phyloP scores from a whole-genome alignment of 805 yeast species.

The Sugiyamaella mastotermitis region DNA sequence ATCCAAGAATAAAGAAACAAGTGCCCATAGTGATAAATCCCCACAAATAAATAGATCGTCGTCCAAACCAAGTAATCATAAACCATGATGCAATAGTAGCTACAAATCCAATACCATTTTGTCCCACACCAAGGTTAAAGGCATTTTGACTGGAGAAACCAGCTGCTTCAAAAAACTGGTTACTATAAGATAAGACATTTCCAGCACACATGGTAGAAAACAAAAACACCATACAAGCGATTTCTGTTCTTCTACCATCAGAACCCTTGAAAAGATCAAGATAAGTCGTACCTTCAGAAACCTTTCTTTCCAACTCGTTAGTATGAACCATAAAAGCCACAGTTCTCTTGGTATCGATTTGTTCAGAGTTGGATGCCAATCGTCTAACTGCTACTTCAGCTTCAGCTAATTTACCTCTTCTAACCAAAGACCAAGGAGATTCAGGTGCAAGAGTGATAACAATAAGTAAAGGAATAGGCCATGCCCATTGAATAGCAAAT shows the following conservation, averaged over 20 bases:
- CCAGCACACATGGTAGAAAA: too few species aligned
- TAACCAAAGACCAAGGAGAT: slow-evolving; percentile 53
- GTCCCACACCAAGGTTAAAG: slow-evolving; percentile 38
- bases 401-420: slow-evolving; percentile 35
- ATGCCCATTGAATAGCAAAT: slow-evolving; percentile 55
- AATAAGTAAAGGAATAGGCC: slow-evolving; percentile 46
- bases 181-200: slow-evolving; percentile 28
- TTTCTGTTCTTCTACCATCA: slow-evolving; percentile 46
- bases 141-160: slow-evolving; percentile 25
- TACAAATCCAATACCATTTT: slow-evolving; percentile 39
- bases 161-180: slow-evolving; percentile 45
- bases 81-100: slow-evolving; percentile 31
- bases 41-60: slow-evolving; percentile 18
- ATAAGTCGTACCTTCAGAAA: slow-evolving; percentile 12
- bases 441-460: slow-evolving; percentile 42
- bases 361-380: slow-evolving; percentile 31
- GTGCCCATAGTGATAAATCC: slow-evolving; percentile 35
- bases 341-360: slow-evolving; percentile 34
- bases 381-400: slow-evolving; percentile 39
- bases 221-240: slow-evolving; percentile 33
- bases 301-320: slow-evolving; percentile 35
- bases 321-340: slow-evolving; percentile 42
- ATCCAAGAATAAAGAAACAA: slow-evolving; percentile 39
- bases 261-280: slow-evolving; percentile 44
- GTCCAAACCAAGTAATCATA: slow-evolving; percentile 18